phyloP scores from a whole-genome alignment of 1,284 basidiomycete species.

The Trametes sp. region DNA sequence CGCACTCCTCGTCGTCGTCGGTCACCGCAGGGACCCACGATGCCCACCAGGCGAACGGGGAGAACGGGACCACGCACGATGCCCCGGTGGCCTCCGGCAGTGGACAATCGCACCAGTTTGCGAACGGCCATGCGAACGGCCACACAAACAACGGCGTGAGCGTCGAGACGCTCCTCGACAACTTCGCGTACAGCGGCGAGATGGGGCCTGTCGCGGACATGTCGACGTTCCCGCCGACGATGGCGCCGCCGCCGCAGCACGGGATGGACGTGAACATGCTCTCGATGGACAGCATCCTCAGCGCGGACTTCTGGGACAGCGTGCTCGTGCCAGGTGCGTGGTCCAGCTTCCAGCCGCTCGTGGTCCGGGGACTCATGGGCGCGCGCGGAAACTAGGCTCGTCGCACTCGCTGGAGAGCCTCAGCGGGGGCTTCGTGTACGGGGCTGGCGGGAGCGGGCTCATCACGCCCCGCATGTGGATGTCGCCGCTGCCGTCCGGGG shows the following conservation, averaged over 20 bases:
- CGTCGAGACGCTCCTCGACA: conserved; percentile 36
- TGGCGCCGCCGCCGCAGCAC: conserved; percentile 59
- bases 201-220: conserved; percentile 83
- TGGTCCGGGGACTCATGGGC: neutral
- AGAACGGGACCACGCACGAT: conserved; percentile 11
- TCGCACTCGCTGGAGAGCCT: conserved; percentile 79
- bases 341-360: neutral
- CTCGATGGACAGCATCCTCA: conserved; percentile 83
- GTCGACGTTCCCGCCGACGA: conserved; percentile 82
- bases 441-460: conserved; percentile 77
- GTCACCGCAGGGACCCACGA: conserved; percentile 3
- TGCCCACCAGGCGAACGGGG: conserved; percentile 8
- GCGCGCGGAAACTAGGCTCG: conserved; percentile 58
- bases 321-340: conserved; percentile 80
- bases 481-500: conserved; percentile 47
- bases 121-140: conserved; percentile 9
- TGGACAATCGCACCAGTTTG: neutral
- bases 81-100: conserved; percentile 7
- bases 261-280: conserved; percentile 60
- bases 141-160: conserved; percentile 9
- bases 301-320: conserved; percentile 83
- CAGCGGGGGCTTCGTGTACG: conserved; percentile 83
- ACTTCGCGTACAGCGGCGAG: conserved; percentile 77
- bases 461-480: conserved; percentile 60
- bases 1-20: neutral